Conservation (phyloP, 805 yeast genomes). For the Kodamaea jinghongensis region DNA sequence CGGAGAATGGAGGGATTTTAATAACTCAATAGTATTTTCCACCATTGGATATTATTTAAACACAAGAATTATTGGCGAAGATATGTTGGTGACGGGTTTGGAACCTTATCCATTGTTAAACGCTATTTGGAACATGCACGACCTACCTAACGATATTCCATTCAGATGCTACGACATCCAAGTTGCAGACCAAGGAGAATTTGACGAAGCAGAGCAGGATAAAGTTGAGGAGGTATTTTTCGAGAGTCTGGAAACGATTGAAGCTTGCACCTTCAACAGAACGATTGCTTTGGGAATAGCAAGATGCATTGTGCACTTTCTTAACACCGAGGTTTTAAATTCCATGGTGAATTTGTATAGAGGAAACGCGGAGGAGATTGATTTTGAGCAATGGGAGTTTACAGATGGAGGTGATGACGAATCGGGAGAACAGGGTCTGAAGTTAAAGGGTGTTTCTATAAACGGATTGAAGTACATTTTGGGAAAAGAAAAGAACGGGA, state of each 20-base stretch:
- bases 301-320: slow-evolving; percentile 31
- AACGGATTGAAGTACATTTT: slow-evolving; percentile 14
- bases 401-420: slow-evolving; percentile 36
- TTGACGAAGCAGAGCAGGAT: slow-evolving; percentile 25
- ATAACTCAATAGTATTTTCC: slow-evolving; percentile 10
- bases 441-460: neutral
- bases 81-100: slow-evolving; percentile 7
- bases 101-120: slow-evolving; percentile 19
- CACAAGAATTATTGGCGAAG: slow-evolving; percentile 7
- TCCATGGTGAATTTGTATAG: slow-evolving; percentile 32
- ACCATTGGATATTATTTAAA: slow-evolving; percentile 10
- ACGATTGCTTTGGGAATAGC: slow-evolving; percentile 14
- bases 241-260: slow-evolving; percentile 18
- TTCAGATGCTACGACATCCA: slow-evolving; percentile 34
- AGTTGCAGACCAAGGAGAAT: slow-evolving; percentile 36
- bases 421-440: neutral
- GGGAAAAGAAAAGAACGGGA: slow-evolving; percentile 40
- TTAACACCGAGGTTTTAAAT: slow-evolving; percentile 31
- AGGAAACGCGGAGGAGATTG: slow-evolving; percentile 40
- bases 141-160: slow-evolving; percentile 22
- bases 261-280: slow-evolving; percentile 15
- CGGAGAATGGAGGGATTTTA: slow-evolving; percentile 55
- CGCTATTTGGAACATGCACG: slow-evolving; percentile 34
- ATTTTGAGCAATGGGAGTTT: slow-evolving; percentile 21
- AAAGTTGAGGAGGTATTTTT: slow-evolving; percentile 14